A percentile compares a stretch with the other conserved stretches of the same genome.
Evolutionary conservation across 2,329 filamentous ascomycete genomes (phyloP).

Genomic region (Chalara sp.): DNA sequence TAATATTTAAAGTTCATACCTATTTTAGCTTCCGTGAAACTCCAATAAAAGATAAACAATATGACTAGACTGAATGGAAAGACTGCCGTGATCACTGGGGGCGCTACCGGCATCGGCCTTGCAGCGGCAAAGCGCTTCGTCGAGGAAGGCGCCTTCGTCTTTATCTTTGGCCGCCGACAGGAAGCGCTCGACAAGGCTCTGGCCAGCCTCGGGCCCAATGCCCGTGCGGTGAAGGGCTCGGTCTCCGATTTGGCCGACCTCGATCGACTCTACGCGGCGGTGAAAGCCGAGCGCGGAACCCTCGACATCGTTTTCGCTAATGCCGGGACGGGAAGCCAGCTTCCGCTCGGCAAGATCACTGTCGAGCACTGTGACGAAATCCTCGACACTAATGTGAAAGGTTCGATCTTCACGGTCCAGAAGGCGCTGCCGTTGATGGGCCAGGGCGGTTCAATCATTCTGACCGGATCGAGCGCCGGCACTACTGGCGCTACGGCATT

Average conservation of each 20-base stretch:
- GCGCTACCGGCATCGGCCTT: constrained; percentile 8
- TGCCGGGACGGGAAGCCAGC: constrained; percentile 13
- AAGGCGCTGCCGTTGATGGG: constrained; percentile 21
- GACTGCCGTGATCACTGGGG: constrained; percentile 13
- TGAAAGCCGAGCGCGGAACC: constrained; percentile 18
- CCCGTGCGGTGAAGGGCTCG: constrained; percentile 14
- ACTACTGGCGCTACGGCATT: constrained; percentile 13
- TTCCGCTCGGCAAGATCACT: constrained; percentile 17
- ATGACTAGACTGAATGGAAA: constrained; percentile 10
- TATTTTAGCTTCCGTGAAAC: constrained; percentile 2
- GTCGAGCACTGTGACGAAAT: constrained; percentile 19
- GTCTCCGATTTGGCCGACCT: constrained; percentile 16
- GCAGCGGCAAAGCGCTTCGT: constrained; percentile 14
- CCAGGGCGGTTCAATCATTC: constrained; percentile 15
- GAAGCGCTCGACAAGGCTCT: constrained; percentile 14
- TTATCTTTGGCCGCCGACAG: constrained; percentile 15
- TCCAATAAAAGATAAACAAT: constrained; percentile 7
- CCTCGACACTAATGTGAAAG: constrained; percentile 30
- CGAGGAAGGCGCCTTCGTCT: constrained; percentile 13
- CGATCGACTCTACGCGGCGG: constrained; percentile 17
- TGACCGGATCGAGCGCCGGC: constrained; percentile 16
- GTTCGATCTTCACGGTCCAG: constrained; percentile 30
- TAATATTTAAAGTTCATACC: constrained; percentile 6
- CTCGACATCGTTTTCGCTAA: constrained; percentile 20
- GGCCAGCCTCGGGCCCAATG: constrained; percentile 13